These are phyloP conservation scores for Wickerhamiella pararugosa DNA, from an alignment of 1,139 yeast genomes.

Conservation along the genomic window DNA sequence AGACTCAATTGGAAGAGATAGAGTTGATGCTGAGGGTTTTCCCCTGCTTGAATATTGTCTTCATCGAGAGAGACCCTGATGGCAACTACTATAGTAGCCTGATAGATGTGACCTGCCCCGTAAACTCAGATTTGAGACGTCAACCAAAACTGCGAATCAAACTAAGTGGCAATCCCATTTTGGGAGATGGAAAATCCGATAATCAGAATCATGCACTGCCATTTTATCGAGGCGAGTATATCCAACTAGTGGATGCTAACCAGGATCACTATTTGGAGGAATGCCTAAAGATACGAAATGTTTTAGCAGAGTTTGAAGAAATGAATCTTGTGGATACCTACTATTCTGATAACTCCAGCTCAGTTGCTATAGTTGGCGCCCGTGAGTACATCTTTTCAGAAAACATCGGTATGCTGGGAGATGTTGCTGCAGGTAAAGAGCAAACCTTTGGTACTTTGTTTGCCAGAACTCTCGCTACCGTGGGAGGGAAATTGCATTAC, in stretches of 20 bases:
- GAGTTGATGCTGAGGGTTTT: conserved; percentile 43
- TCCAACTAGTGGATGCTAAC: conserved; percentile 77
- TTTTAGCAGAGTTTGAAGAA: conserved; percentile 70
- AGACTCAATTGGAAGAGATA: conserved; percentile 39
- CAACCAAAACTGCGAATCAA: conserved; percentile 39
- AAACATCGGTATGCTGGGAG: conserved; percentile 74
- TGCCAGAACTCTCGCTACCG: conserved; percentile 70
- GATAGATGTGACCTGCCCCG: conserved; percentile 37
- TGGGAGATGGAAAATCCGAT: conserved; percentile 85
- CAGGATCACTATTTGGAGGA: conserved; percentile 82
- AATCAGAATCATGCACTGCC: conserved; percentile 70
- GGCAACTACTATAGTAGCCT: conserved; percentile 43
- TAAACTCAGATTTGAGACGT: conserved; percentile 30
- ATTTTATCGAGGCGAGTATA: conserved; percentile 72
- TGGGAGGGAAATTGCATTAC: conserved; percentile 79
- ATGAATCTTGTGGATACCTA: conserved; percentile 18
- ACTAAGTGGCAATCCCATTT: conserved; percentile 71
- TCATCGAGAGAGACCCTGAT: conserved; percentile 32
- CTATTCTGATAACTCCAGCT: conserved; percentile 14
- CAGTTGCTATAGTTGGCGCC: conserved; percentile 80
- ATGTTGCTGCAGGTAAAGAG: conserved; percentile 86
- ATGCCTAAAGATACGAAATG: conserved; percentile 64
- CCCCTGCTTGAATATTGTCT: conserved; percentile 48
- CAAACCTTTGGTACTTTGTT: conserved; percentile 85
- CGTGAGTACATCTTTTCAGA: conserved; percentile 82